These are phyloP conservation scores for Ogataea naganishii DNA, from an alignment of 805 yeast species.

Conservation along the genomic window DNA sequence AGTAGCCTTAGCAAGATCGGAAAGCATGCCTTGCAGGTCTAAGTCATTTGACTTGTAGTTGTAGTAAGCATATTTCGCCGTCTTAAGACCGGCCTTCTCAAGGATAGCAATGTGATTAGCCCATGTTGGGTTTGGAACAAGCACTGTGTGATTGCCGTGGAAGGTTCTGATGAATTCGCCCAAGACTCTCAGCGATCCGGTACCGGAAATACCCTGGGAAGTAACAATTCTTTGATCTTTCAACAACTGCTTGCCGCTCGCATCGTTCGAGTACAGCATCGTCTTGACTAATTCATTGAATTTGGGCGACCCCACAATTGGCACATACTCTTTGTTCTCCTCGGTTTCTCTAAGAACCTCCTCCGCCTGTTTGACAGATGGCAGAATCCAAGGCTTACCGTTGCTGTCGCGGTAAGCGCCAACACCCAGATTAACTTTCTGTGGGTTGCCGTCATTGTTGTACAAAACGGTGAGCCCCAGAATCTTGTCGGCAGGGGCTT, in stretches of 20 bases:
- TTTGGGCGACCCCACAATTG: slow-evolving; percentile 69
- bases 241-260: slow-evolving; percentile 45
- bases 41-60: slow-evolving; percentile 51
- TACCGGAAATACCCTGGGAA: slow-evolving; percentile 87
- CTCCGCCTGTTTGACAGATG: slow-evolving; percentile 66
- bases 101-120: slow-evolving; percentile 84
- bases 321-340: slow-evolving; percentile 77
- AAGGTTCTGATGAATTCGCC: slow-evolving; percentile 67
- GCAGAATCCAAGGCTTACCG: slow-evolving; percentile 86
- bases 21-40: slow-evolving; percentile 55
- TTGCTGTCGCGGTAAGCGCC: slow-evolving; percentile 90
- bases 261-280: slow-evolving; percentile 63
- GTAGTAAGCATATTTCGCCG: slow-evolving; percentile 65
- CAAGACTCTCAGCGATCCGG: slow-evolving; percentile 85
- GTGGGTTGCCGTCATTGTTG: slow-evolving; percentile 52
- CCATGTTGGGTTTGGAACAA: slow-evolving; percentile 89
- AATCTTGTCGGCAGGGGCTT: slow-evolving; percentile 83
- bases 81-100: slow-evolving; percentile 57
- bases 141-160: slow-evolving; percentile 45
- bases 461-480: slow-evolving; percentile 71
- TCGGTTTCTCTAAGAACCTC: slow-evolving; percentile 33
- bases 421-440: slow-evolving; percentile 59
- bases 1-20: slow-evolving; percentile 45
- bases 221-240: slow-evolving; percentile 63
- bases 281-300: slow-evolving; percentile 61